Evolutionary conservation across 331 rosid species (phyloP), one percentile per base, ranked within the genome.

Genomic region (Prunus yedoensis): DNA sequence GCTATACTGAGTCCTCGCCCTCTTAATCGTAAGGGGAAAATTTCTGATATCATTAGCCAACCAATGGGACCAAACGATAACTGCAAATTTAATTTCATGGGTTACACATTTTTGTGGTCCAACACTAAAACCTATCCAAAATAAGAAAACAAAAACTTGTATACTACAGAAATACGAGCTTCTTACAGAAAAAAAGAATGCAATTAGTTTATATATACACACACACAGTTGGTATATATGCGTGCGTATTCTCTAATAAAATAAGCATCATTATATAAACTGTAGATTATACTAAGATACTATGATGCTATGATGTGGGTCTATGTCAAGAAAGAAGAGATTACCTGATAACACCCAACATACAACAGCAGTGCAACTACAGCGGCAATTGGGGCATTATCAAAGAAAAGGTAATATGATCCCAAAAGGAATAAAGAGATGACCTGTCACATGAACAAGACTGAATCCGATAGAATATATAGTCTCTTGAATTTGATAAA

Each of bases 41-140:
- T 20, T 86, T 95, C 99, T 18, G 99, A 90, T 83, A 95, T 90
- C 99, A 95, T 89, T 68, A 95, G 88, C 99, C 99, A 95, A 46
- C 99, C 97, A 58, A 95, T 95, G 68, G 99, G 99, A 79, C 99
- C 99, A 78, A 90, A 95, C 62, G 99, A 95, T 62, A 95, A 27
- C 99, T 95, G 94, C 89, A 83, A 70, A 59, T 51, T n/a, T 67
- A 66, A 72, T 75, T 20, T 53, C 61, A 65, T 66, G 79, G 78
- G 71, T 47, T 61, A n/a, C 8, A 70, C 12, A 27, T n/a, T 15
- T 3, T 20, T 23, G 25, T 16, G n/a, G 57, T 15, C 14, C 20
- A n/a, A 3, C 54, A 54, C 21, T 32, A 21, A 52, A 54, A 20
- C 46, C 13, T 57, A 46, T 38, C 76, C 4, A 57, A 25, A 17